Evolutionary conservation across 75 land plant genomes (phyloP).

Genomic region (Chamaecyparis obtusa): DNA sequence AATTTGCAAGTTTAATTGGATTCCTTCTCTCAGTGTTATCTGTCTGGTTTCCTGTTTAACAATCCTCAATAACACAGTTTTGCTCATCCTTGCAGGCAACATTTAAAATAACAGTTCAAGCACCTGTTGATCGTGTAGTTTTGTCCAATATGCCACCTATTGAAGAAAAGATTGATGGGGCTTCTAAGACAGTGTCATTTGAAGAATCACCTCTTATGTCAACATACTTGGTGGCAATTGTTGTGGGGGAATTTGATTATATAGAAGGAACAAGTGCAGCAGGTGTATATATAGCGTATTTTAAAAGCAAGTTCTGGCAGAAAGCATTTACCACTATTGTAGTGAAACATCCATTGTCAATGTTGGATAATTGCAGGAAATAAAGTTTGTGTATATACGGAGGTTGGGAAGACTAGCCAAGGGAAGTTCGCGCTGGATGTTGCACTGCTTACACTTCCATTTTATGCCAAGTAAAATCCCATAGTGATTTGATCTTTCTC

Average conservation of each 20-base stretch:
- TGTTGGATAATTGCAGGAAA: slow-evolving; percentile 41
- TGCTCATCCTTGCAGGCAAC: slow-evolving; percentile 58
- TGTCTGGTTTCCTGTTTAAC: not conserved
- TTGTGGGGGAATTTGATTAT: slow-evolving; percentile 88
- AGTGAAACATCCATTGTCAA: not conserved
- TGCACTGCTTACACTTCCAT: slow-evolving; percentile 76
- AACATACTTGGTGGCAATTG: slow-evolving; percentile 92
- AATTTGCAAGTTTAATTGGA: not conserved
- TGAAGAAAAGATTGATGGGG: slow-evolving; percentile 55
- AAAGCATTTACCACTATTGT: not conserved
- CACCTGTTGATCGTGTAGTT: slow-evolving; percentile 72
- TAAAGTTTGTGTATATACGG: slow-evolving; percentile 87
- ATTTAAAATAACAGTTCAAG: slow-evolving; percentile 82
- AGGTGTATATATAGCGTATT: slow-evolving; percentile 40
- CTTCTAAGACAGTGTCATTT: slow-evolving; percentile 54
- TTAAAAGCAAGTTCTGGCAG: not conserved
- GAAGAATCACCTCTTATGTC: slow-evolving; percentile 94
- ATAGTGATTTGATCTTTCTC: not conserved
- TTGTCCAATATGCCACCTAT: slow-evolving; percentile 92
- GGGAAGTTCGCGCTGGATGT: slow-evolving; percentile 94
- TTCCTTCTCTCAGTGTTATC: not conserved
- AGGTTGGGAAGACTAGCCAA: slow-evolving; percentile 72
- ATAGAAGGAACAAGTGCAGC: slow-evolving; percentile 70
- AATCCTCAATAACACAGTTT: not conserved
- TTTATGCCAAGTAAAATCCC: slow-evolving; percentile 45